Evolutionary conservation across 441 rosid species (phyloP).

Genomic region (Eruca vesicaria): DNA sequence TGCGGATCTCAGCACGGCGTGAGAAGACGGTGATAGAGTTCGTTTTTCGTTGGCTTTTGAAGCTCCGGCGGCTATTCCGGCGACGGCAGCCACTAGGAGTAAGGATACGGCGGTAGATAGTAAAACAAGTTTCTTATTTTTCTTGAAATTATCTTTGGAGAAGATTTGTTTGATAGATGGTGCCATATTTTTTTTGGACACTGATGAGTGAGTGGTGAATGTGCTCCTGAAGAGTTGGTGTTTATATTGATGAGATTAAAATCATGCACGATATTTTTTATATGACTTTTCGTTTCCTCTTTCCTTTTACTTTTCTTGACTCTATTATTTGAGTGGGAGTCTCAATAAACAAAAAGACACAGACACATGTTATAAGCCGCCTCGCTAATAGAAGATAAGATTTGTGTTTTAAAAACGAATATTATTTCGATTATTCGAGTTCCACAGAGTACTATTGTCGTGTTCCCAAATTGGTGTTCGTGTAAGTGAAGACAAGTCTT

Average conservation of each 20-base stretch:
- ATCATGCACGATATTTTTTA: not conserved
- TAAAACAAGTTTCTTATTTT: slow-evolving; percentile 37
- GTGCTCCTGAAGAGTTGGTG: slow-evolving; percentile 14
- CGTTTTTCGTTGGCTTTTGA: slow-evolving; percentile 31
- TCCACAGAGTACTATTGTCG: slow-evolving; percentile 21
- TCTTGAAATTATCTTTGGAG: slow-evolving; percentile 31
- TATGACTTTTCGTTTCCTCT: not conserved
- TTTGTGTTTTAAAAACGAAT: not conserved
- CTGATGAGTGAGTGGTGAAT: slow-evolving; percentile 21
- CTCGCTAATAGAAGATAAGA: slow-evolving; percentile 18
- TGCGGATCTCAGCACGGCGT: slow-evolving; percentile 51
- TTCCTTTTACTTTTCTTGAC: slow-evolving; percentile 14
- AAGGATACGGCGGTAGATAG: slow-evolving; percentile 32
- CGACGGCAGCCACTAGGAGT: slow-evolving; percentile 37
- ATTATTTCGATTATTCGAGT: not conserved
- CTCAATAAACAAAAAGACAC: not conserved
- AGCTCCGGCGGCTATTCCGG: slow-evolving; percentile 49
- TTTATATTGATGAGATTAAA: slow-evolving; percentile 22
- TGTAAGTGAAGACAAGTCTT: not conserved
- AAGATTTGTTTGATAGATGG: slow-evolving; percentile 12
- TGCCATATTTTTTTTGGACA: slow-evolving; percentile 24
- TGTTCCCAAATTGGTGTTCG: not conserved
- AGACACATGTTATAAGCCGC: slow-evolving; percentile 13
- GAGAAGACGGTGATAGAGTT: slow-evolving; percentile 31
- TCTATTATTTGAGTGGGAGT: slow-evolving; percentile 25